phyloP scores from a whole-genome alignment of 345 rosid genomes.

The Hypericum androsaemum region DNA sequence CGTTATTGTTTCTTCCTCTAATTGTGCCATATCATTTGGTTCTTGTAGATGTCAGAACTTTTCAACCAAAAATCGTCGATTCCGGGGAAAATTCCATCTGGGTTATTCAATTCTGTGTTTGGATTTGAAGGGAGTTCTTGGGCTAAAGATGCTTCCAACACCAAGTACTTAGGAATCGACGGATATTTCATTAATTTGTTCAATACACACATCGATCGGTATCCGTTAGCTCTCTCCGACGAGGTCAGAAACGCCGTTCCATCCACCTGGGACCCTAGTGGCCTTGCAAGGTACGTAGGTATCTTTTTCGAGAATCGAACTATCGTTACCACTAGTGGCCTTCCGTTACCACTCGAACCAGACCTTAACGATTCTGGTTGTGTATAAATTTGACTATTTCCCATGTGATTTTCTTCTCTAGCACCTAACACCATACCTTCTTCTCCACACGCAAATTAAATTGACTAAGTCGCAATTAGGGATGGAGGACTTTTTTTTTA shows the following conservation, averaged over 20 bases:
- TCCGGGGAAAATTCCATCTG: slow-evolving; percentile 77
- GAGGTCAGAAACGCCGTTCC: slow-evolving; percentile 66
- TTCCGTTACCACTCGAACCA: neutral
- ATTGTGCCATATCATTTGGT: no score
- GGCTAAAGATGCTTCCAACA: slow-evolving; percentile 65
- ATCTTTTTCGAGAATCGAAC: no score
- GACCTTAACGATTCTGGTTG: neutral
- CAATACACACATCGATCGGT: slow-evolving; percentile 52
- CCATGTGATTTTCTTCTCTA: no score
- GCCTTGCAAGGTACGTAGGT: slow-evolving; percentile 46
- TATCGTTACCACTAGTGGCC: no score
- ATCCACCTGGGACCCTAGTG: slow-evolving; percentile 67
- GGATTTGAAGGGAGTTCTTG: slow-evolving; percentile 59
- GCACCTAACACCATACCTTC: no score
- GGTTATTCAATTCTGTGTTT: slow-evolving; percentile 66
- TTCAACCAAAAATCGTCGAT: slow-evolving; percentile 53
- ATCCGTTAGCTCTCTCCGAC: slow-evolving; percentile 55
- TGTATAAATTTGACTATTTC: neutral
- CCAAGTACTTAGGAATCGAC: slow-evolving; percentile 58
- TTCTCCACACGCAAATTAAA: no score
- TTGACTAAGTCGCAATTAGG: no score
- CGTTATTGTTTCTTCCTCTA: no score
- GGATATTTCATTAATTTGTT: slow-evolving; percentile 51
- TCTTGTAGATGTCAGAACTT: slow-evolving; percentile 73
- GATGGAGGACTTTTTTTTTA: no score